phyloP scores from a whole-genome alignment of 768 basidiomycete genomes.

The Lentinus brumalis region DNA sequence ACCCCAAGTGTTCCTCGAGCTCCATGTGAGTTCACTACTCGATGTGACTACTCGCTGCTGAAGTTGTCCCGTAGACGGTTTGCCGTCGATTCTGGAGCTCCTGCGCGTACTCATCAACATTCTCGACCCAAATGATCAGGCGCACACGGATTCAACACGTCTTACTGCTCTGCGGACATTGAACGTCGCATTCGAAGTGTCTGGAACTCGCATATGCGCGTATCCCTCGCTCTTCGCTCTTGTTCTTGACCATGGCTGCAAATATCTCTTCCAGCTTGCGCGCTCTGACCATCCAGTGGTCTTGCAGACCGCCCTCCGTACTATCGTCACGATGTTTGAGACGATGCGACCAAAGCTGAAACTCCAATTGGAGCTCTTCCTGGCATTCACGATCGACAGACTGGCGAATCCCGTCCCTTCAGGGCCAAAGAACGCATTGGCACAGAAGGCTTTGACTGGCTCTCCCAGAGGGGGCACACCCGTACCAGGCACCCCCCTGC shows the following conservation, averaged over 20 bases:
- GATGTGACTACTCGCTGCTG: background rate
- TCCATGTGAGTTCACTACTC: background rate
- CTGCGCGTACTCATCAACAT: constrained; percentile 94
- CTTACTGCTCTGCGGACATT: constrained; percentile 85
- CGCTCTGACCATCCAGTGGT: constrained; percentile 85
- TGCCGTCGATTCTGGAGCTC: constrained; percentile 91
- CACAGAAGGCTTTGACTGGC: constrained; percentile 17
- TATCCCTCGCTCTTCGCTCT: constrained; percentile 80
- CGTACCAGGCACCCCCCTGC: constrained; percentile 44
- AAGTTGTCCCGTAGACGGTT: constrained; percentile 58
- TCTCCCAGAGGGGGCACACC: constrained; percentile 31
- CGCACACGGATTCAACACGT: constrained; percentile 95
- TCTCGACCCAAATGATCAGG: constrained; percentile 90
- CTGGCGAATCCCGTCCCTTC: constrained; percentile 59
- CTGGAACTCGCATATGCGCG: constrained; percentile 71
- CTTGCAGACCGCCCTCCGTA: constrained; percentile 78
- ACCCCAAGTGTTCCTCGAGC: constrained; percentile 25
- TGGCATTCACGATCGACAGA: constrained; percentile 92
- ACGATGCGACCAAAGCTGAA: constrained; percentile 86
- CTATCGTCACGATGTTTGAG: constrained; percentile 85
- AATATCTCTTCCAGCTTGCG: constrained; percentile 95
- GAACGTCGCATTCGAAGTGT: constrained; percentile 84
- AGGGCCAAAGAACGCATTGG: constrained; percentile 19
- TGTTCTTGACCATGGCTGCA: constrained; percentile 88
- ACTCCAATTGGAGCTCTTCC: constrained; percentile 92